Evolutionary conservation across 495 filamentous ascomycete species (phyloP), one percentile per base, ranked within the genome.

Genomic region (Penicillium soppii): DNA sequence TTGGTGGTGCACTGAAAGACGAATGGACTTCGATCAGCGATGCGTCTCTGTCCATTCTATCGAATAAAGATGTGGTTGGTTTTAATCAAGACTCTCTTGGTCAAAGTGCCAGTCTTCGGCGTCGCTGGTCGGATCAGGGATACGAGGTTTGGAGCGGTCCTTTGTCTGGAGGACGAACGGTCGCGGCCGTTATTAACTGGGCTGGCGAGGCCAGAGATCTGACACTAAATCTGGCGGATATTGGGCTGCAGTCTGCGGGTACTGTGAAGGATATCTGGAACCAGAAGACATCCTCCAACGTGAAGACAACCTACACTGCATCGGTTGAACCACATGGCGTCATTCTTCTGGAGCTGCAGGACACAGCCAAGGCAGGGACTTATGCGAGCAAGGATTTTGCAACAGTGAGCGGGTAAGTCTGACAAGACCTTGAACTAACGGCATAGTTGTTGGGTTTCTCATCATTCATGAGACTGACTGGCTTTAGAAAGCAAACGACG

Each of bases 81-180:
- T 75, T 78, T 54, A 82, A 79, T 50, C 80, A 84, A 57, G 82
- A 83, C 51, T 32, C 66, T 3, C 58, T 81, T 0, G 80, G 74
- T 13, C 63, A 69, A 23, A 72, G 76, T 46, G 77, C 72, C 12
- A 67, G 53, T 23, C 21, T 72, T 20, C 53, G 40, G 2, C 53
- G 68, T 4, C 50, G 71, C 1, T 75, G 65, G 60, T 64, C 72
- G 0, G 71, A 76, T 15, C 71, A 73, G 36, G 66, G 59, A 23
- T 76, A 71, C 55, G 76, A 82, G 19, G 67, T 79, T 10, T 81
- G 76, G 74, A 68, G 70, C 40, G 77, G 76, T 0, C 66, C 66
- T 9, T 61, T 81, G 26, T 69, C 68, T 0, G 67, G 60, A 5
- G 67, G 57, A 0, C 39, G 72, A 5, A 72, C 54, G 3, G 72